Percentiles rank a stretch among this genome's conserved stretches.
Evolutionary conservation across 2,329 filamentous ascomycete species (phyloP).

Genomic region (Pyrenochaeta sp.): DNA sequence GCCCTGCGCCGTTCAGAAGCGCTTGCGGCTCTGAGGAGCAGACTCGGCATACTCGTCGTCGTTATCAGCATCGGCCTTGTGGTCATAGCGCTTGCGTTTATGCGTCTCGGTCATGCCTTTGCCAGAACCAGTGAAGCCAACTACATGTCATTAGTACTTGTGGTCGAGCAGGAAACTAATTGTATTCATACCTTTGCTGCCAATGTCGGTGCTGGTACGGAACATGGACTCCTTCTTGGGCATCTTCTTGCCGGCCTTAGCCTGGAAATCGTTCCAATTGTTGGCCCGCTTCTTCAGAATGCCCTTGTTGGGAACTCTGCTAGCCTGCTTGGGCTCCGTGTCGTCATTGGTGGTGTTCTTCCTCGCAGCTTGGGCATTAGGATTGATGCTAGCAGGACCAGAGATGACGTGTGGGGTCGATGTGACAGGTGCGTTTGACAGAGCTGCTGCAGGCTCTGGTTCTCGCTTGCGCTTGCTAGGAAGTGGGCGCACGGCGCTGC

Average conservation of each 20-base stretch:
- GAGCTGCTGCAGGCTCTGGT: slow-evolving; percentile 75
- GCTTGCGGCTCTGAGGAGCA: slow-evolving; percentile 8
- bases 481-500: slow-evolving; percentile 42
- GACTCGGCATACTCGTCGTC: slow-evolving; percentile 25
- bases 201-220: slow-evolving; percentile 84
- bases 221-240: slow-evolving; percentile 99
- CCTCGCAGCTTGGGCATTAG: slow-evolving; percentile 69
- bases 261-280: slow-evolving; percentile 94
- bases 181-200: slow-evolving; percentile 76
- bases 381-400: slow-evolving; percentile 72
- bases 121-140: slow-evolving; percentile 95
- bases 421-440: slow-evolving; percentile 47
- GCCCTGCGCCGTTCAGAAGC: slow-evolving; percentile 5
- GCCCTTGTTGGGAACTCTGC: slow-evolving; percentile 86
- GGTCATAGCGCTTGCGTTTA: slow-evolving; percentile 82
- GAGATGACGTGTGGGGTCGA: slow-evolving; percentile 66
- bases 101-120: slow-evolving; percentile 95
- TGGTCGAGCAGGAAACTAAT: no score
- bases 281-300: slow-evolving; percentile 89
- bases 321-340: slow-evolving; percentile 71
- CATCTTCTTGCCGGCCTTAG: slow-evolving; percentile 69
- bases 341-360: slow-evolving; percentile 70
- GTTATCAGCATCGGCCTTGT: slow-evolving; percentile 54
- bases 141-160: slow-evolving; percentile 58
- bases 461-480: slow-evolving; percentile 72